These are phyloP conservation scores for Colletotrichum viniferum DNA, from an alignment of 2,329 filamentous ascomycete species.

Conservation along the genomic window DNA sequence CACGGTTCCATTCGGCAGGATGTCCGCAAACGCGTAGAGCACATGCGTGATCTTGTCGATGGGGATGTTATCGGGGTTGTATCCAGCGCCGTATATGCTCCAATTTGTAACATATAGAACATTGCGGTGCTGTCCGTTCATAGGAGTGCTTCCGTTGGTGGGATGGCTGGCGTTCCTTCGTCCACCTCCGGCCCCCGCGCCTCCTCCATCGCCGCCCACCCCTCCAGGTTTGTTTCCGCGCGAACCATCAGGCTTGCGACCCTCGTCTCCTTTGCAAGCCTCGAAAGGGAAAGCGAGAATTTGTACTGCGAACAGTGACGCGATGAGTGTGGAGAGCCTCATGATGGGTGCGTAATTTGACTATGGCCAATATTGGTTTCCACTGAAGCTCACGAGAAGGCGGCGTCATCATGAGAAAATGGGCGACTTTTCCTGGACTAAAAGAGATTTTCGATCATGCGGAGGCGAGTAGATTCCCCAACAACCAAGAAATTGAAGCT, in stretches of 20 bases:
- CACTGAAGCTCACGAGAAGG: not conserved
- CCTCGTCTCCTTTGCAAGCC: not conserved
- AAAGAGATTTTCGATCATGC: not conserved
- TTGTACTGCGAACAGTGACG: not conserved
- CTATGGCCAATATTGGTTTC: not conserved
- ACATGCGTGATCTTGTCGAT: conserved; percentile 1
- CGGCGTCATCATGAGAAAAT: not conserved
- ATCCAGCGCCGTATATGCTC: conserved; percentile 10
- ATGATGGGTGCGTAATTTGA: not conserved
- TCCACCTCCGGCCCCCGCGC: not conserved
- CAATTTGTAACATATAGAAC: conserved; percentile 14
- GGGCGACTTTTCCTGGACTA: not conserved
- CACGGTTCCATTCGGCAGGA: conserved; percentile 11
- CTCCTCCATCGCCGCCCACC: not conserved
- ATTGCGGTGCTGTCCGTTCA: not conserved
- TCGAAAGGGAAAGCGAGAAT: not conserved
- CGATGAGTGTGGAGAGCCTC: not conserved
- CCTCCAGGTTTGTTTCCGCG: not conserved
- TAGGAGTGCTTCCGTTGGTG: not conserved
- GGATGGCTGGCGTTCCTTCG: not conserved
- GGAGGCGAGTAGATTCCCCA: not conserved
- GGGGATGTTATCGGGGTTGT: not conserved
- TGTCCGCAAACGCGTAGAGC: conserved; percentile 12
- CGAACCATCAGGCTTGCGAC: not conserved
- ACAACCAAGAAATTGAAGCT: not conserved